phyloP scores from a whole-genome alignment of 176 grass and related monocot species.

The Neostapfia colusana region DNA sequence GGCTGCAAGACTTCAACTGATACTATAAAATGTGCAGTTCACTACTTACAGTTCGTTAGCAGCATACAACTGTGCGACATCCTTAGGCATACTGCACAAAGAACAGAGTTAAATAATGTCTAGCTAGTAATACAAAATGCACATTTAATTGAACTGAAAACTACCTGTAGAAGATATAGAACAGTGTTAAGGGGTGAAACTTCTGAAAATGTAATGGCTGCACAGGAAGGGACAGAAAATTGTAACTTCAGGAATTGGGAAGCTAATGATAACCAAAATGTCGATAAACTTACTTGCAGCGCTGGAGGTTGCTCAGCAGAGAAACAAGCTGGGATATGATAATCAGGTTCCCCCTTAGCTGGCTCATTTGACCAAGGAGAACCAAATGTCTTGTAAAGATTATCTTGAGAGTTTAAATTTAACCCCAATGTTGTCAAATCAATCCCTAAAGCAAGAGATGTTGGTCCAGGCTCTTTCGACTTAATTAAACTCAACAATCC shows the following conservation, averaged over 20 bases:
- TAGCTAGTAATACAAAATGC: conserved; percentile 16
- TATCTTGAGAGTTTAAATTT: conserved; percentile 83
- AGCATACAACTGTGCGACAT: conserved; percentile 86
- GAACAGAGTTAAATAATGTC: conserved; percentile 32
- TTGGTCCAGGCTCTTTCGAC: conserved; percentile 66
- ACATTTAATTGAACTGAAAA: conserved; percentile 30
- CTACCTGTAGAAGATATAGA: conserved; percentile 99
- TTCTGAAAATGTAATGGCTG: conserved; percentile 73
- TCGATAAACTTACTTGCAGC: conserved; percentile 59
- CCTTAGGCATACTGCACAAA: conserved; percentile 93
- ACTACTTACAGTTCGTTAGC: conserved; percentile 81
- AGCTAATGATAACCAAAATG: conserved; percentile 12
- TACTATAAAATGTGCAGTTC: conserved; percentile 11
- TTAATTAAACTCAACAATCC: conserved; percentile 76
- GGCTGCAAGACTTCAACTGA: background rate
- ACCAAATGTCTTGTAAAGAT: conserved; percentile 91
- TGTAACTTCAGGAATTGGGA: conserved; percentile 33
- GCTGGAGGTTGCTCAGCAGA: conserved; percentile 65
- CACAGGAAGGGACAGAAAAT: conserved; percentile 34
- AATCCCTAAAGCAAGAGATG: conserved; percentile 87
- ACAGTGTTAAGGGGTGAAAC: conserved; percentile 70
- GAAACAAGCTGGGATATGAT: conserved; percentile 75
- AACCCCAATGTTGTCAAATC: conserved; percentile 85
- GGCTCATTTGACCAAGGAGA: conserved; percentile 87
- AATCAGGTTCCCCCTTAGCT: conserved; percentile 76